Evolutionary conservation across 495 filamentous ascomycete species (phyloP).

Genomic region (Glonium stellatum): DNA sequence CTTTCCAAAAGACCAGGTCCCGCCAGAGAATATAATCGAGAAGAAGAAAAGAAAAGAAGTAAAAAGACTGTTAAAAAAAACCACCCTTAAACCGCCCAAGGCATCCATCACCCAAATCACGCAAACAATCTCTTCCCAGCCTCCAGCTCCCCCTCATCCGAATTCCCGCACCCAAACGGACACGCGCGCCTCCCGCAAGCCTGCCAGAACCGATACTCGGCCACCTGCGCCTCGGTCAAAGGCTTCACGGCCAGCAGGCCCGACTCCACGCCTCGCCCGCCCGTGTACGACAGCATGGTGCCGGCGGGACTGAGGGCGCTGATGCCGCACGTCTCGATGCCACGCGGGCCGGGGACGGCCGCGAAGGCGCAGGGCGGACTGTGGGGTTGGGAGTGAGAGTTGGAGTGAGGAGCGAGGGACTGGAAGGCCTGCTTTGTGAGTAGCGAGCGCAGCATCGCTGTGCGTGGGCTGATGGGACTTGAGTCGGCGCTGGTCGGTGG

Average conservation of each 20-base stretch:
- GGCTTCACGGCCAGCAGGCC: conserved; percentile 18
- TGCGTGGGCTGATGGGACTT: conserved; percentile 11
- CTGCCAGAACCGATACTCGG: conserved; percentile 26
- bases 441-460: conserved; percentile 23
- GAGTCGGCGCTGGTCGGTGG: background rate
- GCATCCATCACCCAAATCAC: background rate
- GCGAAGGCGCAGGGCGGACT: background rate
- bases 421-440: conserved; percentile 12
- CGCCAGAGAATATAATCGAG: no score
- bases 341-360: background rate
- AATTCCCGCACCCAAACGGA: conserved; percentile 19
- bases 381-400: no score
- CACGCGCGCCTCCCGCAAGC: conserved; percentile 21
- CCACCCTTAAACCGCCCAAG: no score
- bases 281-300: conserved; percentile 17
- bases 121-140: conserved; percentile 19
- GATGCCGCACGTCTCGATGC: background rate
- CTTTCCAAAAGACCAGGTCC: no score
- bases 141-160: conserved; percentile 9
- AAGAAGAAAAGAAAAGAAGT: no score
- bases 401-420: conserved; percentile 5
- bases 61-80: no score
- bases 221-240: conserved; percentile 21
- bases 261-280: conserved; percentile 6
- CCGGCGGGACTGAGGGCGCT: conserved; percentile 2